phyloP scores from a whole-genome alignment of 306 rosid genomes.

The Cucumis cinereus region DNA sequence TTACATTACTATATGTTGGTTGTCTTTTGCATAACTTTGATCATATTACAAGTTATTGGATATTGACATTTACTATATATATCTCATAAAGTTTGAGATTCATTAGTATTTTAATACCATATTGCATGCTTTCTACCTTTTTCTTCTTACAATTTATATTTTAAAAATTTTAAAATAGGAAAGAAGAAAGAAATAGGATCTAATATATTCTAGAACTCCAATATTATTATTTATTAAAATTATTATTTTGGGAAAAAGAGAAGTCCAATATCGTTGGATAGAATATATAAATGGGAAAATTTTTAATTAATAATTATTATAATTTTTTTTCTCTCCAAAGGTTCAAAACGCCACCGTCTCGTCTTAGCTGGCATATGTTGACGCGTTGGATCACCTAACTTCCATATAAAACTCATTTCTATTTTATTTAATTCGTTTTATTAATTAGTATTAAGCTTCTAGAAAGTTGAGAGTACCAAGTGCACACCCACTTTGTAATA shows the following conservation, averaged over 20 bases:
- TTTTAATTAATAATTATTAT: neutral
- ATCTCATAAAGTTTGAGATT: neutral
- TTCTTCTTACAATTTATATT: neutral
- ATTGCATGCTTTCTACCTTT: neutral
- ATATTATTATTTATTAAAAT: too few relatives aligned
- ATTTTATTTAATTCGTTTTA: neutral
- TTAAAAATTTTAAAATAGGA: neutral
- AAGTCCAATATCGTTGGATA: neutral
- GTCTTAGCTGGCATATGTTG: neutral
- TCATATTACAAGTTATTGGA: neutral
- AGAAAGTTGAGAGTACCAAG: neutral
- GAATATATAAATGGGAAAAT: neutral
- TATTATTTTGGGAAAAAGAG: too few relatives aligned
- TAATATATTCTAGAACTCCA: too few relatives aligned
- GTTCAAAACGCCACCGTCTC: neutral
- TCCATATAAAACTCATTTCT: neutral
- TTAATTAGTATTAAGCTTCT: neutral
- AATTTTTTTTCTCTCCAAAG: neutral
- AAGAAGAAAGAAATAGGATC: neutral
- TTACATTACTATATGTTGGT: too few relatives aligned
- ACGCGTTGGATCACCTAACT: neutral
- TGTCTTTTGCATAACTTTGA: neutral
- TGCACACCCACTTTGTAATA: neutral
- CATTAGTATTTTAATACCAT: neutral
- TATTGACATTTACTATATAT: neutral